Conservation (phyloP, 495 filamentous ascomycete species). For the Penicillium riverlandense region DNA sequence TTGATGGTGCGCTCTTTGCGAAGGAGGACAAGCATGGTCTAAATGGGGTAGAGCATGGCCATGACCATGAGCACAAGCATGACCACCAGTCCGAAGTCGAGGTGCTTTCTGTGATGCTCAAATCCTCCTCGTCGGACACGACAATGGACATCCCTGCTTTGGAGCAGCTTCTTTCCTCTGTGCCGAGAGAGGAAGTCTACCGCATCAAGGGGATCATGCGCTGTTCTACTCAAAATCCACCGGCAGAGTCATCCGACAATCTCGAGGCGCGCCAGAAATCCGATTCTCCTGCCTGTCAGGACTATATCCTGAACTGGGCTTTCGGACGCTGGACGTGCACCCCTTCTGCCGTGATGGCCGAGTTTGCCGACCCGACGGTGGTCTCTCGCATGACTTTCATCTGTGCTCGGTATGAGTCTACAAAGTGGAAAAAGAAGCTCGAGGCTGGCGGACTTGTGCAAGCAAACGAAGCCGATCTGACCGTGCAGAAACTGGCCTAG, state of each 20-base stretch:
- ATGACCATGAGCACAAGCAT: conserved; percentile 19
- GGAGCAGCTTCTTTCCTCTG: conserved; percentile 54
- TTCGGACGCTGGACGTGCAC: conserved; percentile 94
- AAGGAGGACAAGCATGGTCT: conserved; percentile 27
- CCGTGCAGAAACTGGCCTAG: conserved; percentile 34
- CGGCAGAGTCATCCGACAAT: conserved; percentile 52
- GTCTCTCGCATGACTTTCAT: conserved; percentile 76
- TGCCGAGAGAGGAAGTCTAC: conserved; percentile 88
- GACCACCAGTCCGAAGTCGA: conserved; percentile 81
- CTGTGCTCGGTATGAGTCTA: conserved; percentile 74
- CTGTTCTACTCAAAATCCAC: conserved; percentile 40
- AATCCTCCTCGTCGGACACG: conserved; percentile 18
- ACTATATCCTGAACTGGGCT: conserved; percentile 93
- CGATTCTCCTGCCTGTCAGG: conserved; percentile 5
- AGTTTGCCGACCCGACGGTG: conserved; percentile 33
- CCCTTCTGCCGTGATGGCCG: conserved; percentile 37
- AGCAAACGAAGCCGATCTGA: conserved; percentile 25
- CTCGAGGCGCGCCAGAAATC: conserved; percentile 5
- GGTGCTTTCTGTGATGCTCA: conserved; percentile 70
- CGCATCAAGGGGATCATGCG: conserved; percentile 85
- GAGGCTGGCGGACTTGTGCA: conserved; percentile 54
- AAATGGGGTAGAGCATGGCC: conserved; percentile 3
- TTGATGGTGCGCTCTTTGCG: conserved; percentile 73
- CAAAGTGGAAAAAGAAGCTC: conserved; percentile 82
- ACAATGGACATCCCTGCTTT: conserved; percentile 60